Conservation (phyloP, 257 asterid species). For the Fraxinus excelsior region DNA sequence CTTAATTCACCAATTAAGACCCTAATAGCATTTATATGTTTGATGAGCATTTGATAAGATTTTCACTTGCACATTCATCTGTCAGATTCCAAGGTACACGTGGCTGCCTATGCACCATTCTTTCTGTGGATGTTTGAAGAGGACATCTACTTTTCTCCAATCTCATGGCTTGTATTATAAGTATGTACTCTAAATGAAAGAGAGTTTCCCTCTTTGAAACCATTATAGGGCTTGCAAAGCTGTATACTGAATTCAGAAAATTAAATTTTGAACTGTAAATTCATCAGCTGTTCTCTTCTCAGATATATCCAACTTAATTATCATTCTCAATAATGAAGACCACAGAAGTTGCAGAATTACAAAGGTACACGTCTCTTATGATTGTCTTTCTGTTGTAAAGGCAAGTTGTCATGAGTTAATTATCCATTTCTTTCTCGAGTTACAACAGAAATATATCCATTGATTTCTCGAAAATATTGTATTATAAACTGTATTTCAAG, state of each 20-base stretch:
- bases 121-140: slow-evolving; percentile 59
- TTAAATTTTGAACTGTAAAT: background rate
- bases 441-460: background rate
- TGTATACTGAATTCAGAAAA: slow-evolving; percentile 24
- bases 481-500: background rate
- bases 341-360: slow-evolving; percentile 8
- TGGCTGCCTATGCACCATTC: slow-evolving; percentile 56
- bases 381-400: background rate
- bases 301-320: background rate
- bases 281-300: slow-evolving; percentile 10
- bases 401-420: background rate
- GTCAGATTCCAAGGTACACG: slow-evolving; percentile 46
- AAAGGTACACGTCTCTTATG: slow-evolving; percentile 25
- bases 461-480: slow-evolving; percentile 8
- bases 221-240: slow-evolving; percentile 20
- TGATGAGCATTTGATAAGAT: slow-evolving; percentile 43
- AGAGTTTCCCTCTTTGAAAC: slow-evolving; percentile 31
- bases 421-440: background rate
- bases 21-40: slow-evolving; percentile 31
- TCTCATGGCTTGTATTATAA: slow-evolving; percentile 29
- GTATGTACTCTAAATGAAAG: slow-evolving; percentile 37
- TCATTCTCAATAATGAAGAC: background rate
- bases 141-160: slow-evolving; percentile 48
- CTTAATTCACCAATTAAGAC: slow-evolving; percentile 21
- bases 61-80: slow-evolving; percentile 39